Conservation (phyloP, 1,284 basidiomycete genomes). For the Abortiporus biennis region DNA sequence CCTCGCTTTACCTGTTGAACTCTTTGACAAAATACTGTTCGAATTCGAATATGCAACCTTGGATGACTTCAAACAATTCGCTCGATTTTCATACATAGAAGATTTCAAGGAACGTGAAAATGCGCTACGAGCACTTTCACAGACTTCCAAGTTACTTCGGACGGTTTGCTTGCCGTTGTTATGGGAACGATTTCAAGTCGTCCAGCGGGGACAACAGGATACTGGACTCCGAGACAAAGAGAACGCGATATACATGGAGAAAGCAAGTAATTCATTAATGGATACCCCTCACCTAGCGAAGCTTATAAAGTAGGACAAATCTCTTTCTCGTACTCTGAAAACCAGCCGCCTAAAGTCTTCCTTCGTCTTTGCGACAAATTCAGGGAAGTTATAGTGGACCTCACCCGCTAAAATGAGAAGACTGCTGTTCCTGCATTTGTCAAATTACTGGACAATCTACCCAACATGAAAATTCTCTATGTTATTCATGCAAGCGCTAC, state of each 20-base stretch:
- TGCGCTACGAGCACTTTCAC: conserved; percentile 24
- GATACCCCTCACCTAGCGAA: conserved; percentile 2
- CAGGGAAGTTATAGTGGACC: conserved; percentile 23
- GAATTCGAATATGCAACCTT: too few species aligned
- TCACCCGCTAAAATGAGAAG: conserved; percentile 20
- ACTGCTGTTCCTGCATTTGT: conserved; percentile 25
- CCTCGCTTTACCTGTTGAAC: conserved; percentile 6
- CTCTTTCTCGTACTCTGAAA: background rate
- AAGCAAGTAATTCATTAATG: conserved; percentile 3
- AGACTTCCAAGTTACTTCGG: conserved; percentile 23
- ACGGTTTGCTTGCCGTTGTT: conserved; percentile 18
- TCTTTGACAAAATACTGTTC: conserved; percentile 9
- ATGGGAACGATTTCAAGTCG: conserved; percentile 25
- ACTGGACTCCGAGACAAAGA: background rate
- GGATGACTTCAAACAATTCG: too few species aligned
- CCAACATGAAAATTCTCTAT: conserved; percentile 29
- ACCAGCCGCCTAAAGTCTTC: background rate
- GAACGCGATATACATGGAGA: conserved; percentile 8
- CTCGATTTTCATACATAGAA: too few species aligned
- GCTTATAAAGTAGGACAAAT: conserved; percentile 8
- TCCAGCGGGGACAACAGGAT: conserved; percentile 2
- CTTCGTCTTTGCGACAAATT: background rate
- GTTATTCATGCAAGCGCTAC: conserved; percentile 21
- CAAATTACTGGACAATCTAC: conserved; percentile 23
- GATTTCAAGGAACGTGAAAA: too few species aligned